A percentile compares a stretch with the other conserved stretches of the same genome.
Conservation (phyloP, 352 stramenopile genomes). For the Phytophthora tubulina region DNA sequence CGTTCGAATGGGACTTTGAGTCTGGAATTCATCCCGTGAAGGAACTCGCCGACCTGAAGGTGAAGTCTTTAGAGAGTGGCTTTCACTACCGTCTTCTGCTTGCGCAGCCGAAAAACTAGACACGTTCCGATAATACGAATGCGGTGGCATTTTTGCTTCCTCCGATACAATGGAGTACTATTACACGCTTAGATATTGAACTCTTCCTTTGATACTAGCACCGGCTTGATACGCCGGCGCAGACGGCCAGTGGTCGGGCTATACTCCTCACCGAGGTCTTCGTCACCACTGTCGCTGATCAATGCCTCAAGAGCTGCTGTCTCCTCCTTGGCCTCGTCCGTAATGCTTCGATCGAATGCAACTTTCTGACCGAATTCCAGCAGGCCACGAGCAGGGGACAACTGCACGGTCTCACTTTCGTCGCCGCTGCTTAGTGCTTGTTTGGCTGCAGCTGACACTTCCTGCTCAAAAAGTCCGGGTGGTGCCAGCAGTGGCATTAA, state of each 20-base stretch:
- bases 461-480: slow-evolving; percentile 37
- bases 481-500: slow-evolving; percentile 38
- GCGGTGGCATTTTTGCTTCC: slow-evolving; percentile 28
- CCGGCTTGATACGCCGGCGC: slow-evolving; percentile 63
- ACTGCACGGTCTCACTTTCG: slow-evolving; percentile 31
- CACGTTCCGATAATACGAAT: slow-evolving; percentile 31
- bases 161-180: slow-evolving; percentile 38
- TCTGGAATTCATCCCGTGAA: slow-evolving; percentile 60
- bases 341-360: slow-evolving; percentile 53
- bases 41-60: slow-evolving; percentile 47
- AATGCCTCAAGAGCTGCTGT: slow-evolving; percentile 28
- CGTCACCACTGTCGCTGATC: slow-evolving; percentile 32
- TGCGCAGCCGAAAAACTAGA: slow-evolving; percentile 44
- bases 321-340: slow-evolving; percentile 29
- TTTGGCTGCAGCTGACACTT: slow-evolving; percentile 26
- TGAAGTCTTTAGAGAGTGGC: slow-evolving; percentile 74
- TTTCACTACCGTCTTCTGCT: slow-evolving; percentile 80
- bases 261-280: slow-evolving; percentile 35
- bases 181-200: slow-evolving; percentile 64
- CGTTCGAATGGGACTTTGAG: slow-evolving; percentile 82
- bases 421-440: slow-evolving; percentile 32
- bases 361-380: slow-evolving; percentile 56
- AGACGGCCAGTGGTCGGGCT: slow-evolving; percentile 45
- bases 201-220: slow-evolving; percentile 62
- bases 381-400: slow-evolving; percentile 40